Evolutionary conservation across 495 filamentous ascomycete genomes (phyloP).

Genomic region (Penicillium herquei): DNA sequence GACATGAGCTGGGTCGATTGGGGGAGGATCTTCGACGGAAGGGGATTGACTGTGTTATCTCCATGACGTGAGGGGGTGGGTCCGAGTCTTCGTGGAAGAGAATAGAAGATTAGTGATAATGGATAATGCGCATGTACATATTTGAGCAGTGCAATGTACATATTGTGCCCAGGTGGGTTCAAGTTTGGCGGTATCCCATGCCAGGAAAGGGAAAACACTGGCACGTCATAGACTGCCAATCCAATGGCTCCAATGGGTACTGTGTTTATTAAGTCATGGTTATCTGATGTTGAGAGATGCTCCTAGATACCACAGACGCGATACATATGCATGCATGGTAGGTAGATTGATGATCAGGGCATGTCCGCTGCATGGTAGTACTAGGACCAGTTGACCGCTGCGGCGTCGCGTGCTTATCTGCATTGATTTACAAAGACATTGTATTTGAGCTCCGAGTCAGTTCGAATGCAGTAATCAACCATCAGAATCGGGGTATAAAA

Average conservation of each 20-base stretch:
- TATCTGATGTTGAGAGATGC: neutral
- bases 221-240: neutral
- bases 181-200: neutral
- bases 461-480: too few species aligned
- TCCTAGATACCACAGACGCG: neutral
- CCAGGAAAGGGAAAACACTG: neutral
- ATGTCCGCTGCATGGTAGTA: neutral
- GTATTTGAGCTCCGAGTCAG: too few species aligned
- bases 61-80: conserved; percentile 12
- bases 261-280: too few species aligned
- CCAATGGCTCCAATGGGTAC: too few species aligned
- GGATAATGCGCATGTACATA: too few species aligned
- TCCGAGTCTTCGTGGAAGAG: neutral
- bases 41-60: conserved; percentile 30
- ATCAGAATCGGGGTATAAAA: too few species aligned
- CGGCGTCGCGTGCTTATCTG: too few species aligned
- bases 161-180: too few species aligned
- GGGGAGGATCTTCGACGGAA: conserved; percentile 32
- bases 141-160: neutral
- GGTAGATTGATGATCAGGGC: neutral
- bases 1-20: conserved; percentile 30
- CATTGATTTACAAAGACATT: too few species aligned
- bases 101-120: too few species aligned
- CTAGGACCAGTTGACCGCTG: too few species aligned
- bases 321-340: neutral